Conservation (phyloP, 75 land plant species). For the Cupressus sempervirens region DNA sequence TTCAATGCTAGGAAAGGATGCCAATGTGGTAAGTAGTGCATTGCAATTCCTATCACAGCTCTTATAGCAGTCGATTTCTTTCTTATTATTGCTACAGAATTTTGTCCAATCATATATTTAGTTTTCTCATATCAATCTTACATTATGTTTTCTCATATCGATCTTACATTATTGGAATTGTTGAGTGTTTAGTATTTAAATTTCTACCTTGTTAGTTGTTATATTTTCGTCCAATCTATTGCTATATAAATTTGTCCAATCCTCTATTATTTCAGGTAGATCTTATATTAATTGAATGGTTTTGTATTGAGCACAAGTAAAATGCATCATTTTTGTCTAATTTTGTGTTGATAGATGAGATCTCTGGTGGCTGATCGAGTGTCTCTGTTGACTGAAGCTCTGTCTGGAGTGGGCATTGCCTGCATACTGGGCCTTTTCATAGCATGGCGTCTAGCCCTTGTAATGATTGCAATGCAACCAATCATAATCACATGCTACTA, state of each 20-base stretch:
- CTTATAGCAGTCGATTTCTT: neutral
- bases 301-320: neutral
- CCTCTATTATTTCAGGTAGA: neutral
- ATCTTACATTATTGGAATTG: neutral
- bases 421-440: conserved; percentile 16
- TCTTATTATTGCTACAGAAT: too few species aligned
- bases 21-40: conserved; percentile 47
- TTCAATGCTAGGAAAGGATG: conserved; percentile 58
- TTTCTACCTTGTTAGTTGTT: too few species aligned
- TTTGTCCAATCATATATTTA: too few species aligned
- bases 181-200: neutral
- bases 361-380: conserved; percentile 22
- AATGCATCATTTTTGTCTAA: neutral
- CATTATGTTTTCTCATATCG: neutral
- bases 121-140: neutral
- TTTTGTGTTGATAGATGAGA: neutral
- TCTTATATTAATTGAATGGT: neutral
- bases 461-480: conserved; percentile 27
- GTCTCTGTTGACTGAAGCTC: conserved; percentile 22
- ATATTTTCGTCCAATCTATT: too few species aligned
- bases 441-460: conserved; percentile 21
- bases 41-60: neutral
- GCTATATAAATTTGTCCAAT: too few species aligned
- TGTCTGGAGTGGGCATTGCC: conserved; percentile 12
- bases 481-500: conserved; percentile 21